A percentile compares a stretch with the other conserved stretches of the same genome.
These are phyloP conservation scores for Geum urbanum DNA, from an alignment of 306 rosid genomes.

Conservation along the genomic window DNA sequence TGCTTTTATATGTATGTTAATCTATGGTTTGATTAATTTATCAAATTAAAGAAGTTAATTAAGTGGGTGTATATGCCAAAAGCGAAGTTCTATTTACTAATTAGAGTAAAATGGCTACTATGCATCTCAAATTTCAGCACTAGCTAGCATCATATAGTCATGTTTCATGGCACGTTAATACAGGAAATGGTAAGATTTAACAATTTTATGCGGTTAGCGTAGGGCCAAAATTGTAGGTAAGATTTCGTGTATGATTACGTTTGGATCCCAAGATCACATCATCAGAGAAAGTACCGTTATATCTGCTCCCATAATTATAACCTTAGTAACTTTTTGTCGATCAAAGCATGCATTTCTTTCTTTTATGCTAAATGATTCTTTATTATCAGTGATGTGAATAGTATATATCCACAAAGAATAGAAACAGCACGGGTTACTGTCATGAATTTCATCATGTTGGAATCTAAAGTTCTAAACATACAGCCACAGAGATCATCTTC, in stretches of 20 bases:
- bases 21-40: conserved; percentile 39
- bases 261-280: conserved; percentile 30
- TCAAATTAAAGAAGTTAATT: no score
- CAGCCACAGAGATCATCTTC: no score
- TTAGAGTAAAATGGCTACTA: no score
- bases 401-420: conserved; percentile 1
- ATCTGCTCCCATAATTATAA: conserved; percentile 24
- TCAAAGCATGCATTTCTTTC: conserved; percentile 15
- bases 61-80: no score
- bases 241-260: conserved; percentile 4
- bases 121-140: not conserved
- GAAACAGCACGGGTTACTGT: not conserved
- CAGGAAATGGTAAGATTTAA: no score
- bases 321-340: not conserved
- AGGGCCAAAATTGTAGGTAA: conserved; percentile 34
- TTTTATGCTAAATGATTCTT: conserved; percentile 8
- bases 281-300: conserved; percentile 15
- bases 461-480: no score
- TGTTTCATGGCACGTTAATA: no score
- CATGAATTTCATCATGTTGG: not conserved
- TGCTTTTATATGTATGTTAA: conserved; percentile 48
- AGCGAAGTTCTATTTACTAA: no score
- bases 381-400: conserved; percentile 20
- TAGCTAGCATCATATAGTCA: no score
- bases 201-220: not conserved